These are phyloP conservation scores for Picocystis sp. DNA, from an alignment of 163 green algal genomes.

Conservation along the genomic window DNA sequence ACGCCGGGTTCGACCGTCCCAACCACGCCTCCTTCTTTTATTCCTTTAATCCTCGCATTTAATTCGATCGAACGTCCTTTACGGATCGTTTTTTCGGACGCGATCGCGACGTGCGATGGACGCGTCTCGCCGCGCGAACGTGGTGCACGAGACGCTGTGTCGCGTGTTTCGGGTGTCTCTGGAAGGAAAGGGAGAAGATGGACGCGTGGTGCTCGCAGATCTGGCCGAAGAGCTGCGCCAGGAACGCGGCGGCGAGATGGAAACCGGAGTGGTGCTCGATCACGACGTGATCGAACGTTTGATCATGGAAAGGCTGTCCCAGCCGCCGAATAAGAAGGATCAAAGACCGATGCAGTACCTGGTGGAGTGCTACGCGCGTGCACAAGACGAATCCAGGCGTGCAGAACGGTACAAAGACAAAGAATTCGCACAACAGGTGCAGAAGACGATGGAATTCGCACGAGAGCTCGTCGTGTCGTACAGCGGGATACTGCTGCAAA, in stretches of 20 bases:
- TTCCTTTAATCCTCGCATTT: no score
- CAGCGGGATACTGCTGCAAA: slow-evolving; percentile 24
- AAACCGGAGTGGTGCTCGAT: slow-evolving; percentile 16
- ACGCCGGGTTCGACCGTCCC: no score
- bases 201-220: no score
- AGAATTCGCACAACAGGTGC: slow-evolving; percentile 11
- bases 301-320: slow-evolving; percentile 50
- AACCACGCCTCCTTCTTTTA: no score
- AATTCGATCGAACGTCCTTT: no score
- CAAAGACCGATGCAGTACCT: not conserved
- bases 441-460: slow-evolving; percentile 12
- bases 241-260: not conserved
- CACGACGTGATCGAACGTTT: slow-evolving; percentile 36
- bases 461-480: slow-evolving; percentile 19
- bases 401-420: slow-evolving; percentile 6
- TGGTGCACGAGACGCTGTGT: no score
- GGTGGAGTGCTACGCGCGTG: slow-evolving; percentile 28
- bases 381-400: slow-evolving; percentile 24
- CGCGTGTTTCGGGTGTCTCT: no score
- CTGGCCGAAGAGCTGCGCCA: no score
- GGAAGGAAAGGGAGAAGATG: no score
- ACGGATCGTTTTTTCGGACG: no score
- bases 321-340: slow-evolving; percentile 18
- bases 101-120: no score
- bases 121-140: no score